phyloP scores from a whole-genome alignment of 2,329 filamentous ascomycete species.

The Penicillium olsonii region DNA sequence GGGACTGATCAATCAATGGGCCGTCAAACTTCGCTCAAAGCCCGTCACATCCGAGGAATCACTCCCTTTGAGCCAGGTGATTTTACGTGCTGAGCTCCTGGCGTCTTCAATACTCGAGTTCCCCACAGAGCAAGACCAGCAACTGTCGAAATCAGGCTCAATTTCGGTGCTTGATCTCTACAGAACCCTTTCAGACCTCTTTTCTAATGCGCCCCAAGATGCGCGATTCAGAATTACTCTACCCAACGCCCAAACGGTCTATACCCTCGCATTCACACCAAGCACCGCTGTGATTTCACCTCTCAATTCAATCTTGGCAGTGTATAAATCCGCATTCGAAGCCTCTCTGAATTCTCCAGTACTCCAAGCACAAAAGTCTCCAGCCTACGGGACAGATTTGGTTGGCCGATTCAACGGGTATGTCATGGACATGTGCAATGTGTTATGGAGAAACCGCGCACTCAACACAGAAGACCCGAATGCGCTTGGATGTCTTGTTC shows the following conservation, averaged over 20 bases:
- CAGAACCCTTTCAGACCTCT: slow-evolving; percentile 61
- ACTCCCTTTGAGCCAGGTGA: slow-evolving; percentile 43
- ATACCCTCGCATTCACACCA: slow-evolving; percentile 67
- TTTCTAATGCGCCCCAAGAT: slow-evolving; percentile 55
- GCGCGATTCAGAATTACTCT: slow-evolving; percentile 65
- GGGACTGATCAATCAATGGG: slow-evolving; percentile 61
- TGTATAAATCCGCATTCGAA: slow-evolving; percentile 75
- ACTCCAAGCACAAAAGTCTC: slow-evolving; percentile 34
- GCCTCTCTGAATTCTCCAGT: slow-evolving; percentile 51
- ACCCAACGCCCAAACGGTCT: slow-evolving; percentile 68
- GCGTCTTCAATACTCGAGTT: slow-evolving; percentile 61
- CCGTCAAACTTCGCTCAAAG: slow-evolving; percentile 34
- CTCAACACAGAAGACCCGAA: slow-evolving; percentile 67
- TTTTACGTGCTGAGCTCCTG: slow-evolving; percentile 56
- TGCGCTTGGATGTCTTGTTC: slow-evolving; percentile 56
- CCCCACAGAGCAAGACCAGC: slow-evolving; percentile 29
- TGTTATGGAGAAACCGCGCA: slow-evolving; percentile 74
- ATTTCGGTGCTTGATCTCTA: slow-evolving; percentile 67
- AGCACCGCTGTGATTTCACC: slow-evolving; percentile 67
- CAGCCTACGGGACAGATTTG: slow-evolving; percentile 58
- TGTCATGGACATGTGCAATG: slow-evolving; percentile 84
- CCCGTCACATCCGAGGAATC: slow-evolving; percentile 30
- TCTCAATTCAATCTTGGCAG: slow-evolving; percentile 67
- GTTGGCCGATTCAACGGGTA: slow-evolving; percentile 77
- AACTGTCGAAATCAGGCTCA: slow-evolving; percentile 36